Evolutionary conservation across 164 flowering plant genomes (phyloP), one percentile per base, ranked within the genome.

Genomic region (Aristolochia contorta): DNA sequence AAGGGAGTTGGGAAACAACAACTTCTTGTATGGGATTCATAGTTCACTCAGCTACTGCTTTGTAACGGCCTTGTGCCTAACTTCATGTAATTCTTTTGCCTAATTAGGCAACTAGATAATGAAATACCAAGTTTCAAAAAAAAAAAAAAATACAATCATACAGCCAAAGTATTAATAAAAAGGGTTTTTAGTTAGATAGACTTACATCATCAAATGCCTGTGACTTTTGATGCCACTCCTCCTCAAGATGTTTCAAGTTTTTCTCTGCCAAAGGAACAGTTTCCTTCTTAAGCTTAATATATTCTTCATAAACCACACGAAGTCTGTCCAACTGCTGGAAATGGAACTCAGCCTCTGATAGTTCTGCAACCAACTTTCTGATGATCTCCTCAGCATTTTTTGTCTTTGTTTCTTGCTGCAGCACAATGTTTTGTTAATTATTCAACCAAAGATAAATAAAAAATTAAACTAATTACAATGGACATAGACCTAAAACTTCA

Each of bases 321-420:
- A 93, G 89, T 65, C 81, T 88, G 79, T 93, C 98, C 77, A 93
- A 72, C 72, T 90, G 92, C 81, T 84, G 94, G 69, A 86, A 90
- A 37, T 52, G 59, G 43, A 84, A 83, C 46, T 93, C 98, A 27
- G 96, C 89, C 74, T 65, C 73, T 22, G 89, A 80, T n/a, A 84
- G 75, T 54, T 83, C 89, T 54, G 73, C 58, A 4, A 85, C 89
- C 76, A 90, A 71, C 21, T 71, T 78, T 75, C 84, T 89, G 83
- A 87, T 70, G 58, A 77, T 90, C 76, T 87, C 97, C 18, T 84
- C 90, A 65, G 96, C 79, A 72, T 76, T 83, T 47, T 85, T 72
- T 60, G 87, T 82, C 71, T 83, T 87, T 43, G 77, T 85, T 71
- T 94, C 82, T 93, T 93, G 98, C 98, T 93, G 84, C 32, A 68